These are phyloP conservation scores for Porcisia deanei DNA, from an alignment of 208 protist genomes.

Conservation along the genomic window DNA sequence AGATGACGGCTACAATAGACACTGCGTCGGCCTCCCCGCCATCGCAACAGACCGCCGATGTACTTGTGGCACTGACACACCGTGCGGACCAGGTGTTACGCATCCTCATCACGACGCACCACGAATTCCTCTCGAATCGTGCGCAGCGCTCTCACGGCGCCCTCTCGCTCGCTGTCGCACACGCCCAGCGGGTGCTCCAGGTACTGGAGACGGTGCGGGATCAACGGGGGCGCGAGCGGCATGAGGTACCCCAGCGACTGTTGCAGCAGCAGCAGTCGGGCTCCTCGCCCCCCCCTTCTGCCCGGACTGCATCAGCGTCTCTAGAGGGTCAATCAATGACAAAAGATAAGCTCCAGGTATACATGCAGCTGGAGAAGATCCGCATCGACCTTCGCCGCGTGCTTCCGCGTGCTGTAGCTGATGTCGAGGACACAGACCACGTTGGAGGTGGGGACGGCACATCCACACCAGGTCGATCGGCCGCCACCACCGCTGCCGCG, in stretches of 20 bases:
- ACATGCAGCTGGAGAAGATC: constrained; percentile 34
- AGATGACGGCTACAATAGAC: neutral
- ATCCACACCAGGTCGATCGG: constrained; percentile 12
- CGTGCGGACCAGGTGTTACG: constrained; percentile 17
- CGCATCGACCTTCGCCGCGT: constrained; percentile 47
- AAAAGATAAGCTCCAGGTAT: constrained; percentile 5
- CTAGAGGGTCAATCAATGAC: constrained; percentile 1
- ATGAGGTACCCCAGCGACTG: neutral
- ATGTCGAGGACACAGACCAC: constrained; percentile 36
- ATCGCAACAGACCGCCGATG: neutral
- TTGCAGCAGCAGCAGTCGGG: neutral
- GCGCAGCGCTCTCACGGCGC: constrained; percentile 44
- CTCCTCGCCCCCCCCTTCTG: neutral
- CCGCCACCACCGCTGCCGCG: constrained; percentile 44
- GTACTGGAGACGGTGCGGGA: constrained; percentile 42
- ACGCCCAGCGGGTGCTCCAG: constrained; percentile 43
- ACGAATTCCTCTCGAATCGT: constrained; percentile 30
- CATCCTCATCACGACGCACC: constrained; percentile 35
- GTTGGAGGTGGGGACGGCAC: constrained; percentile 10
- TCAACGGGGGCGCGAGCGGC: constrained; percentile 24
- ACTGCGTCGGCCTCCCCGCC: neutral
- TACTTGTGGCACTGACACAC: constrained; percentile 14
- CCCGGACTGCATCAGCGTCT: neutral
- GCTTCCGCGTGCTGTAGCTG: constrained; percentile 43
- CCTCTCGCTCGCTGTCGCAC: constrained; percentile 45